Evolutionary conservation across 768 basidiomycete species (phyloP).

Genomic region (Boletus subparvulus): DNA sequence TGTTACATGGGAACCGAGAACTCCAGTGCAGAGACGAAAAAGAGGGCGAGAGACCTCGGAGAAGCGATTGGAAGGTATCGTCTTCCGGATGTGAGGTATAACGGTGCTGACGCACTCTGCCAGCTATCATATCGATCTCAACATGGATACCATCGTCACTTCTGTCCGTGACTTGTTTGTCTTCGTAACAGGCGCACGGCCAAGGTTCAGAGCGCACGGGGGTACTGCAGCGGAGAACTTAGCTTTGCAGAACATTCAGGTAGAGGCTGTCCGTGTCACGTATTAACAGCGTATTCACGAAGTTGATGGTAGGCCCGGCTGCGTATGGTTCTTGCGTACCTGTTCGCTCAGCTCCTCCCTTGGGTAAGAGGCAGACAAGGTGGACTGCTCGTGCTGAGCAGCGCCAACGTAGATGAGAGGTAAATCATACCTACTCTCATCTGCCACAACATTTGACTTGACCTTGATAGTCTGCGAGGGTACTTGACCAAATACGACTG

Average conservation of each 20-base stretch:
- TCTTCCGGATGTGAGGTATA: not conserved
- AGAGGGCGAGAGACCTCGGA: conserved; percentile 82
- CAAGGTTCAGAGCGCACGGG: conserved; percentile 83
- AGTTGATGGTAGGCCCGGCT: conserved; percentile 66
- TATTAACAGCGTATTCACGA: not conserved
- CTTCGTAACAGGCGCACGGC: conserved; percentile 72
- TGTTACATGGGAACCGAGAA: conserved; percentile 99
- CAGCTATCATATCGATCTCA: conserved; percentile 92
- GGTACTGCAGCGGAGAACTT: conserved; percentile 88
- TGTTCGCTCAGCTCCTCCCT: conserved; percentile 93
- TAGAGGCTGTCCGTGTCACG: conserved; percentile 20
- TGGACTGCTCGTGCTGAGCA: conserved; percentile 91
- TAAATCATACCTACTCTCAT: conserved; percentile 24
- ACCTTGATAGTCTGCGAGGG: conserved; percentile 70
- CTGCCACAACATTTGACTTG: not conserved
- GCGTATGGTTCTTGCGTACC: conserved; percentile 91
- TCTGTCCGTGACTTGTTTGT: conserved; percentile 81
- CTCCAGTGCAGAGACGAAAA: conserved; percentile 82
- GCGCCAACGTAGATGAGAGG: conserved; percentile 99
- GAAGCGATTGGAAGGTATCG: conserved; percentile 85
- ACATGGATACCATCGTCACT: conserved; percentile 92
- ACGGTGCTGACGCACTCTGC: not conserved
- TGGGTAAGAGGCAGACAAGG: conserved; percentile 86
- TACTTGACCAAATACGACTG: conserved; percentile 99
- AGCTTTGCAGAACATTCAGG: conserved; percentile 97